Evolutionary conservation across 495 filamentous ascomycete species (phyloP), one percentile per base, ranked within the genome.

Genomic region (Penicillium antarcticum): DNA sequence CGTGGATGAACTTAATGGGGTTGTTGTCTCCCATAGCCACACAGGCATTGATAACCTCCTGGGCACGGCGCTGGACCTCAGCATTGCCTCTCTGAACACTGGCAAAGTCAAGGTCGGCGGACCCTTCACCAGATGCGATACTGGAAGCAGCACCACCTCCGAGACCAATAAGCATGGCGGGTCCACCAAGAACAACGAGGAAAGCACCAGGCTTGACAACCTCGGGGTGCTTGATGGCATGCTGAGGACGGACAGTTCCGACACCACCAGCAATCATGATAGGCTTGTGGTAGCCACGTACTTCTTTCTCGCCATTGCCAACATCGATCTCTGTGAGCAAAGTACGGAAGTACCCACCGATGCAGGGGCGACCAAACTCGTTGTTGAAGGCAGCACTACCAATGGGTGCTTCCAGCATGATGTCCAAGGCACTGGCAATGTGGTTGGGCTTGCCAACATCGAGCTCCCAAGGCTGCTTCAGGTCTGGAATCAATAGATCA

Each of bases 261-360:
- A 96, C 80, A 63, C 95, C 94, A 53, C 94, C 95, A 48, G 95
- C 94, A 74, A 98, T 87, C 91, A 98, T 96, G 67, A 98, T 97
- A 6, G 94, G 94, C 72, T 98, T 98, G 75, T 97, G 92, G 60
- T 95, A 98, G 13, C 94, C 94, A 57, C 95, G 78, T 42, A 88
- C 72, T 42, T 98, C 92, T 3, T 78, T 75, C 39, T 77, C 73
- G 29, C 80, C 82, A 46, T 80, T 80, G n/a, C 73, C 76, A 14
- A 80, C 68, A 42, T 83, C 72, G 38, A 86, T 78, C 35, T 84
- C 75, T 18, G 80, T 87, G 17, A 92, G 78, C 3, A 98, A 73
- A 0, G 94, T 97, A 42, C 92, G 80, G 76, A 97, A 97, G 63
- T 89, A 91, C 21, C 95, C 94, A 0, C 83, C 76, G 19, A 91